These are phyloP conservation scores for Calocera viscosa DNA, from an alignment of 768 basidiomycete species.

Conservation along the genomic window DNA sequence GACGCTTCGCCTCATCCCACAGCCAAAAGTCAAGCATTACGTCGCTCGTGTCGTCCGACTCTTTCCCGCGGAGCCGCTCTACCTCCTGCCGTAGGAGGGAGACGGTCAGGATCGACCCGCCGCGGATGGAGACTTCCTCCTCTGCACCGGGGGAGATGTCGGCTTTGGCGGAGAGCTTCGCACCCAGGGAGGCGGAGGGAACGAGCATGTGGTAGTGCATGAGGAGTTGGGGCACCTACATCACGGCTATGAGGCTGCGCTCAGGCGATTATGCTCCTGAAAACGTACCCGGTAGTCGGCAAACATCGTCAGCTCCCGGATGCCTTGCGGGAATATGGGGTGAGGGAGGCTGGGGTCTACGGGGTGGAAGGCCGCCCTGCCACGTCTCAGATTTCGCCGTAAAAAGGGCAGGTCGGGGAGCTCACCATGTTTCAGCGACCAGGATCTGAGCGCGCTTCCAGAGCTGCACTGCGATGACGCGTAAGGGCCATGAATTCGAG, in stretches of 20 bases:
- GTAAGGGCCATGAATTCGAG: not conserved
- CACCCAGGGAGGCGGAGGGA: conserved; percentile 51
- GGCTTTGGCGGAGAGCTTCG: conserved; percentile 42
- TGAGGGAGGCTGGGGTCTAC: conserved; percentile 33
- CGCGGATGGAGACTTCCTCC: conserved; percentile 69
- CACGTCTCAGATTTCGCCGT: not conserved
- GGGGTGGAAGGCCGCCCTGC: conserved; percentile 77
- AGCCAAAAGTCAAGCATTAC: conserved; percentile 84
- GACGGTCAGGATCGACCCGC: conserved; percentile 67
- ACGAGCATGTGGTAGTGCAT: conserved; percentile 66
- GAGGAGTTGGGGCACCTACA: conserved; percentile 74
- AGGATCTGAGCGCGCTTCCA: conserved; percentile 91
- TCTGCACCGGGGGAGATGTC: conserved; percentile 35
- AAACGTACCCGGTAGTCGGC: conserved; percentile 50
- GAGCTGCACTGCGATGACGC: conserved; percentile 43
- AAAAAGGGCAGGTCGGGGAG: not conserved
- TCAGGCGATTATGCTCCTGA: not conserved
- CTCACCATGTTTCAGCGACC: conserved; percentile 68
- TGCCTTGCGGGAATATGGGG: conserved; percentile 61
- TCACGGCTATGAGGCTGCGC: not conserved
- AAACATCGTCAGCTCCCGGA: conserved; percentile 78
- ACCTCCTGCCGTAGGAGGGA: conserved; percentile 18
- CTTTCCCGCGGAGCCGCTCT: conserved; percentile 50
- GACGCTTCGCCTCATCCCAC: conserved; percentile 51
- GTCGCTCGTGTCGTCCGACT: conserved; percentile 39